Conservation (phyloP, 2,329 filamentous ascomycete genomes). For the Pseudomassariella vexata region DNA sequence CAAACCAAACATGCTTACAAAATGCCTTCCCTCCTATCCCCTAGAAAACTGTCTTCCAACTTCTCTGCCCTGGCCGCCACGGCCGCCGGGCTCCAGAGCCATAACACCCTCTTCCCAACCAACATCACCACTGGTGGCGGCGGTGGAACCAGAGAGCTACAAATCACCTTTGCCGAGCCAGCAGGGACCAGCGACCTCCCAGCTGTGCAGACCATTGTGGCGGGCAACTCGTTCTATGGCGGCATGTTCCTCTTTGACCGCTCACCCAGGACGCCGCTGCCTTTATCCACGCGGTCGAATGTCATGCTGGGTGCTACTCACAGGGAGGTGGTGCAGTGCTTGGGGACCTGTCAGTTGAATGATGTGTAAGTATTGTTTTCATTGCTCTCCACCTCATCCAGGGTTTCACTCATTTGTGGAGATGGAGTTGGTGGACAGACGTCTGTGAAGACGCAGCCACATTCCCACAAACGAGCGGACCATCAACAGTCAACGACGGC, state of each 20-base stretch:
- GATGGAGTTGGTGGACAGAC: slow-evolving; percentile 1
- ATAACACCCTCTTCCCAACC: too few species aligned
- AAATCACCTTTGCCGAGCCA: slow-evolving; percentile 28
- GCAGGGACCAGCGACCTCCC: slow-evolving; percentile 32
- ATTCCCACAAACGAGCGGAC: background rate
- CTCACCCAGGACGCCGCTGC: slow-evolving; percentile 13
- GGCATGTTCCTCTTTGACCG: slow-evolving; percentile 29
- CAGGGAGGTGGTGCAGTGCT: slow-evolving; percentile 1
- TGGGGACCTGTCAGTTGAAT: slow-evolving; percentile 1
- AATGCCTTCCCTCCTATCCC: too few species aligned
- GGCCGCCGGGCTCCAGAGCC: too few species aligned
- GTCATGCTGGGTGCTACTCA: slow-evolving; percentile 1
- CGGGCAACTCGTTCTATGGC: slow-evolving; percentile 38
- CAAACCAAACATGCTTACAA: too few species aligned
- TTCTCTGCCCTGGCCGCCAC: too few species aligned
- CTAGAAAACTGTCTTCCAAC: too few species aligned
- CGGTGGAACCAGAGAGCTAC: too few species aligned
- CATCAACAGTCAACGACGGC: slow-evolving; percentile 19
- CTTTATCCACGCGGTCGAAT: slow-evolving; percentile 1
- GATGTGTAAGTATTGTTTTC: background rate
- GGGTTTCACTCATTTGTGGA: too few species aligned
- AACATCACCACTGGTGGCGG: too few species aligned
- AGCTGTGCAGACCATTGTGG: slow-evolving; percentile 36
- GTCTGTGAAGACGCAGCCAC: slow-evolving; percentile 3
- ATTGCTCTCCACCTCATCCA: background rate